phyloP scores from a whole-genome alignment of 2,329 filamentous ascomycete species.

The Fusarium neocosmosporiellum region DNA sequence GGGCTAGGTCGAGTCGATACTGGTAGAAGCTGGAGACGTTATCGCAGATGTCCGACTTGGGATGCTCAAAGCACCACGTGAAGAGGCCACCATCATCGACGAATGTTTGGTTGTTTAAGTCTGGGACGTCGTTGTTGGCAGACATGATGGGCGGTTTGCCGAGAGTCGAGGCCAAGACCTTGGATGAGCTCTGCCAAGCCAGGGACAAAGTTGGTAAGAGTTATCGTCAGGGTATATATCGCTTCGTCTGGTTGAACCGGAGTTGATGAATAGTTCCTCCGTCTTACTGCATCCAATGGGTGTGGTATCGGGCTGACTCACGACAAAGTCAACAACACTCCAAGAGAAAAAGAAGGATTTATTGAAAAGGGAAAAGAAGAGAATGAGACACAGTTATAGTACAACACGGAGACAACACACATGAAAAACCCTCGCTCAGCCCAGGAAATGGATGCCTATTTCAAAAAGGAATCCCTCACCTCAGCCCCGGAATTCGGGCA shows the following conservation, averaged over 20 bases:
- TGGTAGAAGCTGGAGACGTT: conserved; percentile 57
- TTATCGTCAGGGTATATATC: neutral
- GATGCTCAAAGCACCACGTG: conserved; percentile 45
- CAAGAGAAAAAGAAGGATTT: neutral
- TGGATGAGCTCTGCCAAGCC: neutral
- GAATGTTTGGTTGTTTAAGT: conserved; percentile 39
- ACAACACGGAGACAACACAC: neutral
- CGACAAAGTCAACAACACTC: neutral
- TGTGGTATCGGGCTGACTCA: neutral
- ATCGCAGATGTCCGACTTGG: conserved; percentile 43
- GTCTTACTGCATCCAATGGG: conserved; percentile 1
- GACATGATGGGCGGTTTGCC: conserved; percentile 4
- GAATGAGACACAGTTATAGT: neutral
- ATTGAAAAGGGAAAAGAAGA: neutral
- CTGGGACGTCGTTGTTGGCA: conserved; percentile 5
- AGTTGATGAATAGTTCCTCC: conserved; percentile 1
- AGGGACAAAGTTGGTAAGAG: neutral
- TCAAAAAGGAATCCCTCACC: neutral
- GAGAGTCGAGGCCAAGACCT: neutral
- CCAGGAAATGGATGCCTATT: neutral
- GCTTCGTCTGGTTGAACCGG: neutral
- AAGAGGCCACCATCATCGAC: conserved; percentile 26
- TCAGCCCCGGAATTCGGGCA: neutral
- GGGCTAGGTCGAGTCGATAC: conserved; percentile 62
- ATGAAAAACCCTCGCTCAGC: neutral